Base-by-base conservation (phyloP, 108 stramenopile species). In the Hondaea fermentalgiana region DNA sequence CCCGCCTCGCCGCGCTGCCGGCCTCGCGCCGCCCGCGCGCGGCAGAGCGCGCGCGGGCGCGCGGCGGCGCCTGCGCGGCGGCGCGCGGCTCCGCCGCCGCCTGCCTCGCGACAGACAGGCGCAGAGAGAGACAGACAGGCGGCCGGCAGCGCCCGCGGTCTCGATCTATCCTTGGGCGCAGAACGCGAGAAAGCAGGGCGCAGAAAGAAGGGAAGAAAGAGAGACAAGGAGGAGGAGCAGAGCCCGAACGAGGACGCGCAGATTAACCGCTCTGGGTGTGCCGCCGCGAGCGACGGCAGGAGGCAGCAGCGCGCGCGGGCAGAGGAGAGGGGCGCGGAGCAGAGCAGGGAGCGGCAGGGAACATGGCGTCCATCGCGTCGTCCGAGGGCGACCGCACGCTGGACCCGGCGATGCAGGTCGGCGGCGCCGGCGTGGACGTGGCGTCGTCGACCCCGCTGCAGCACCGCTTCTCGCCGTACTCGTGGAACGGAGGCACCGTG, bases 401-500 rank as follows among this genome's bases (percentile, higher is more conserved):
- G 76, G 51, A 83, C 76, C 45, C 45, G 49, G 12, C 17, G 45
- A 14, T 83, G 17, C 19, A 83, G 76, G 76, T 53, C 5, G 28
- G 51, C 51, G 76, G 23, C 45, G 76, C 4, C 45, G 76, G 76
- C 51, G 49, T 53, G 6, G 51, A 83, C 28, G 76, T 28, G 45
- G 76, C 76, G 23, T 21, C 76, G n/a, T 47, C 49, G 25, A 28
- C 25, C 17, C 49, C 76, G 49, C 45, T 83, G n/a, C 49, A 83
- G 76, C 76, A 83, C 51, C 45, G 76, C 43, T 83, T 83, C 51
- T 83, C 76, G 51, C 76, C 76, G 51, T 83, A 83, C 51, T 47
- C 51, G 45, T 83, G 76, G 76, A 83, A 83, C 51, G 76, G 76
- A 6, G 87, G 91, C 28, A 98, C 97, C 29, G 95, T 95, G 25